Evolutionary conservation across 2,329 filamentous ascomycete genomes (phyloP).

Genomic region (Onygena corvina): DNA sequence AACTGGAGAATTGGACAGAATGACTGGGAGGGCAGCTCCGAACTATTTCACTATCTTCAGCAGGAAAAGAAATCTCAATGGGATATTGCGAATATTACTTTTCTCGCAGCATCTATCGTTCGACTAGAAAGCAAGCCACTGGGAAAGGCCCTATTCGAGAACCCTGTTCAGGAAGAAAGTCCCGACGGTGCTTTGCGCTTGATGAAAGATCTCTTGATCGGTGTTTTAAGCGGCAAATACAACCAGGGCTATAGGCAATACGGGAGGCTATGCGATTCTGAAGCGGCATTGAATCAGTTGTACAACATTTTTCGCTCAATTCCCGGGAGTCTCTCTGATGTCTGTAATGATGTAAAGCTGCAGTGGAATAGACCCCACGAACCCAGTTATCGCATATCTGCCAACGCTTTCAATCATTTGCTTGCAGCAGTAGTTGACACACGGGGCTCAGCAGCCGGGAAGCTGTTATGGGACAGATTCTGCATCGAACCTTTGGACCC

Average conservation of each 20-base stretch:
- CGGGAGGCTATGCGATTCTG: background rate
- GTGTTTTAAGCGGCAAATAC: constrained; percentile 27
- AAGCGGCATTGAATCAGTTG: constrained; percentile 22
- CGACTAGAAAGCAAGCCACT: constrained; percentile 19
- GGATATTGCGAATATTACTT: constrained; percentile 28
- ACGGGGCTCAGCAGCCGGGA: constrained; percentile 39
- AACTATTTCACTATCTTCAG: constrained; percentile 26
- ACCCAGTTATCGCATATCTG: constrained; percentile 21
- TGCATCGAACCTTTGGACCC: constrained; percentile 25
- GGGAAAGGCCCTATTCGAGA: background rate
- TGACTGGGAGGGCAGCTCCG: constrained; percentile 26
- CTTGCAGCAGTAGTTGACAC: constrained; percentile 44
- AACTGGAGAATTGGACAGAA: constrained; percentile 25
- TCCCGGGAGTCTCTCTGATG: constrained; percentile 23
- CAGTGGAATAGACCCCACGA: constrained; percentile 15
- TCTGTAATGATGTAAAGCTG: constrained; percentile 19
- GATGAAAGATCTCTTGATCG: constrained; percentile 25
- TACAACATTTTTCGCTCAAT: constrained; percentile 24
- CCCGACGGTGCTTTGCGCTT: constrained; percentile 17
- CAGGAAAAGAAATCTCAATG: constrained; percentile 27
- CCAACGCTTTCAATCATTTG: constrained; percentile 40
- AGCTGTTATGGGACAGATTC: constrained; percentile 39
- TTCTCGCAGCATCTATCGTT: constrained; percentile 32
- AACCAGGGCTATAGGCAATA: constrained; percentile 17
- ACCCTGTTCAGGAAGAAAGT: constrained; percentile 8